phyloP scores from a whole-genome alignment of 2,329 filamentous ascomycete genomes.

The Rutstroemia sp. region DNA sequence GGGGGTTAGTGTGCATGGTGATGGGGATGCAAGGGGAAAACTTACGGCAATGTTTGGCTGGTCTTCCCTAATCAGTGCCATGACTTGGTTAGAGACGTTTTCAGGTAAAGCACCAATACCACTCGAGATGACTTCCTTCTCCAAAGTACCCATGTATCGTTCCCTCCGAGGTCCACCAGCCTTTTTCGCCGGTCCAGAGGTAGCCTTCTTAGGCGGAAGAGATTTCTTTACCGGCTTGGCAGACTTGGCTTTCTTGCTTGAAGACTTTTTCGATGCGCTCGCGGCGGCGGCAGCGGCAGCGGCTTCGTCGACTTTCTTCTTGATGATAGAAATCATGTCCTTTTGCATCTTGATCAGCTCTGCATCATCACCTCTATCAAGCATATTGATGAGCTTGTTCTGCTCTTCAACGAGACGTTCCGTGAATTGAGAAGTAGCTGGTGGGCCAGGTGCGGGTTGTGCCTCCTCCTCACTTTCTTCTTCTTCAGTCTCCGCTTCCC shows the following conservation, averaged over 20 bases:
- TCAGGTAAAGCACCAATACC: constrained; percentile 77
- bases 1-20: constrained; percentile 14
- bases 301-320: constrained; percentile 49
- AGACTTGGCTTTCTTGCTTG: constrained; percentile 46
- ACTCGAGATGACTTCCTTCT: constrained; percentile 87
- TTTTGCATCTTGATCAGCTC: constrained; percentile 23
- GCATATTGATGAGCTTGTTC: constrained; percentile 47
- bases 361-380: constrained; percentile 46
- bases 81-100: constrained; percentile 69
- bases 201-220: constrained; percentile 17
- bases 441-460: constrained; percentile 28
- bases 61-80: constrained; percentile 84
- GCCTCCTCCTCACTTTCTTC: constrained; percentile 46
- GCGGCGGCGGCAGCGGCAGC: constrained; percentile 26
- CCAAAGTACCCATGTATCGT: constrained; percentile 61
- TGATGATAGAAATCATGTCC: constrained; percentile 57
- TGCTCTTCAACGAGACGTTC: constrained; percentile 48
- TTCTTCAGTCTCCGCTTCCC: constrained; percentile 56
- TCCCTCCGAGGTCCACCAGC: constrained; percentile 14
- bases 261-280: constrained; percentile 29
- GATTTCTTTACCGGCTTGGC: constrained; percentile 34
- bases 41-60: constrained; percentile 60
- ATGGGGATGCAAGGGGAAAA: constrained; percentile 11
- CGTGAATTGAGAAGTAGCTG: constrained; percentile 29
- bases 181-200: constrained; percentile 36